Base-by-base conservation (phyloP, 1,139 yeast genomes). In the Nadsonia starkeyi-henricii region DNA sequence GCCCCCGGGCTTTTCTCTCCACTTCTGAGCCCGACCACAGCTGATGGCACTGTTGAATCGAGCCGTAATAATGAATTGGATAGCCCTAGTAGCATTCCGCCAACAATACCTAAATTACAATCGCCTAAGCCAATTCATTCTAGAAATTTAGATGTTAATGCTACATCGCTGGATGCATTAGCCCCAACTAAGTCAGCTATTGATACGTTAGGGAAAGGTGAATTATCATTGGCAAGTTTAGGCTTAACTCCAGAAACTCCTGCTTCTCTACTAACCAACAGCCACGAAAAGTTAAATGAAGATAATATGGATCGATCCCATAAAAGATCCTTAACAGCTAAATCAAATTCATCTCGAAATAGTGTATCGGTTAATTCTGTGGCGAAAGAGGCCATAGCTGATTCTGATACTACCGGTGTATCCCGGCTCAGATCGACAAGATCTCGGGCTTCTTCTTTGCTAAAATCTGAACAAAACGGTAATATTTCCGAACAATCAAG, bases 181-280 rank as follows among this genome's bases (percentile, higher is more conserved):
- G 28, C 28, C 28, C 17, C 39, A 4, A 33, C 9, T 33, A 33
- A 33, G 17, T 15, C 39, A 9, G 39, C 39, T 4, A 15, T 33
- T 15, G 39, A 12, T 7, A 78, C 93, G 0, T 62, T 85, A 54
- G 95, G 95, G 1, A 70, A 73, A 49, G 95, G 95, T 1, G 78
- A 78, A 51, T 67, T 85, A 47, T 71, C 81, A 0, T 64, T 85
- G 19, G 81, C 76, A 48, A 75, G 76, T 43, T 70, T 79, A 48
- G 77, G 74, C 17, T 65, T 67, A 48, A 55, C 39, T 3, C 39
- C 39, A 13, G 39, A 33, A 15, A 15, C 17, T 33, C 17, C 39
- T 15, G 39, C 5, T 13, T 12, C 17, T 33, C 17, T 8, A 15
- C 17, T 9, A 13, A 5, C 15, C 15, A n/a, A n/a, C 17, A 15